Base-by-base conservation (phyloP, 1,284 basidiomycete genomes). In the Volvariella volvacea region DNA sequence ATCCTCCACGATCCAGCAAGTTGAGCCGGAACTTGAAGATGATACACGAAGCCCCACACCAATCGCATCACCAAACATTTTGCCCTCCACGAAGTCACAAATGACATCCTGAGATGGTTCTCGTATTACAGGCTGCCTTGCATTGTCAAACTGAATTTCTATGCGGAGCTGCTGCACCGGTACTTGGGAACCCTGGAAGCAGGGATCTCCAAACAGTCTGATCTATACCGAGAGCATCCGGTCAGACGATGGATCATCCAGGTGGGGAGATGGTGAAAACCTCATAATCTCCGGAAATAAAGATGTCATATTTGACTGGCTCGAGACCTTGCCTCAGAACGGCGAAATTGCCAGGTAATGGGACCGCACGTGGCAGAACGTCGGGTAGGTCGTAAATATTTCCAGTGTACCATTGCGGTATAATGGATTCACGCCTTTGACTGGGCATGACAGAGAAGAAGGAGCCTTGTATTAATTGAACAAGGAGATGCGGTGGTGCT, bases 191-290 rank as follows among this genome's bases (percentile, higher is more conserved):
- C 62, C 62, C 21, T 62, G 53, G 14, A 58, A 60, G 31, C 55
- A 60, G 1, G 87, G 84, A 55, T 87, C 85, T 7, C 87, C 88
- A 55, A 90, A 90, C 15, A 90, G 67, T 46, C 87, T 67, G 47
- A 90, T 88, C 84, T 88, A 51, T 19, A 40, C 19, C 44, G 30
- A n/a, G n/a, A n/a, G n/a, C n/a, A n/a, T n/a, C n/a, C n/a, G n/a
- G n/a, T n/a, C n/a, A n/a, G n/a, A n/a, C n/a, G n/a, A n/a, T n/a
- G n/a, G n/a, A n/a, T n/a, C n/a, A n/a, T n/a, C n/a, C n/a, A n/a
- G n/a, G n/a, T n/a, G n/a, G n/a, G n/a, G n/a, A n/a, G n/a, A n/a
- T n/a, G n/a, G 7, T 34, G 36, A 28, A 44, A 56, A 80, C 83
- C 70, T 90, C 88, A 52, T 85, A 86, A 54, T 88, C 83, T 4